Conservation (phyloP, 495 filamentous ascomycete species). For the Annulohypoxylon bovei region DNA sequence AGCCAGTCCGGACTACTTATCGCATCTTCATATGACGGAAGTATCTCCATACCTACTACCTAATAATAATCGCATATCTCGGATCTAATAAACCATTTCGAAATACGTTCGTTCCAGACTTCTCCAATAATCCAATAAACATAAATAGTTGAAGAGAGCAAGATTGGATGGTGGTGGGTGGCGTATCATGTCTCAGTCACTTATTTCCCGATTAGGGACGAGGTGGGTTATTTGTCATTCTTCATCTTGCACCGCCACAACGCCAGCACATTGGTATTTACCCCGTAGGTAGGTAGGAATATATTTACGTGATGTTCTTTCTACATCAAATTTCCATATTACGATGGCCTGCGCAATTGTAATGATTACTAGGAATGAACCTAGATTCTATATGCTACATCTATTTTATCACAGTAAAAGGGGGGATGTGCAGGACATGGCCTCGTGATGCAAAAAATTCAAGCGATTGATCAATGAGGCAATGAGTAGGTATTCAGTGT, state of each 20-base stretch:
- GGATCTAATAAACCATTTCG: not conserved
- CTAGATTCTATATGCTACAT: not conserved
- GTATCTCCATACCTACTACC: too few relatives aligned
- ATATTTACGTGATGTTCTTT: too few relatives aligned
- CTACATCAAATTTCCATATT: too few relatives aligned
- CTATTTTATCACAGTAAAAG: not conserved
- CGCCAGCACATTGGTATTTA: too few relatives aligned
- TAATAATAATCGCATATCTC: conserved; percentile 2
- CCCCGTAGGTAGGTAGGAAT: too few relatives aligned
- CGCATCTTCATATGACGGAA: conserved; percentile 58
- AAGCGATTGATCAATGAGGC: not conserved
- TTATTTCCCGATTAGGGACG: not conserved
- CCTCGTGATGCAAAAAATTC: not conserved
- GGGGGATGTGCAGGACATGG: not conserved
- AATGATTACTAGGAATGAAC: not conserved
- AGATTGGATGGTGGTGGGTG: conserved; percentile 3
- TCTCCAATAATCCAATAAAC: not conserved
- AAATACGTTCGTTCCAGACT: not conserved
- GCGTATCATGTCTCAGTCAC: not conserved
- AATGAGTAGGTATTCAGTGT: not conserved
- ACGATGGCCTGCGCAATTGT: not conserved
- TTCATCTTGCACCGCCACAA: conserved; percentile 25
- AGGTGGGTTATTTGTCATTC: not conserved
- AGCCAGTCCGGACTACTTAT: conserved; percentile 56
- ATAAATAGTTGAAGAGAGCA: not conserved